phyloP scores from a whole-genome alignment of 1,284 basidiomycete species.

The Cystobasidiaceae sp. region DNA sequence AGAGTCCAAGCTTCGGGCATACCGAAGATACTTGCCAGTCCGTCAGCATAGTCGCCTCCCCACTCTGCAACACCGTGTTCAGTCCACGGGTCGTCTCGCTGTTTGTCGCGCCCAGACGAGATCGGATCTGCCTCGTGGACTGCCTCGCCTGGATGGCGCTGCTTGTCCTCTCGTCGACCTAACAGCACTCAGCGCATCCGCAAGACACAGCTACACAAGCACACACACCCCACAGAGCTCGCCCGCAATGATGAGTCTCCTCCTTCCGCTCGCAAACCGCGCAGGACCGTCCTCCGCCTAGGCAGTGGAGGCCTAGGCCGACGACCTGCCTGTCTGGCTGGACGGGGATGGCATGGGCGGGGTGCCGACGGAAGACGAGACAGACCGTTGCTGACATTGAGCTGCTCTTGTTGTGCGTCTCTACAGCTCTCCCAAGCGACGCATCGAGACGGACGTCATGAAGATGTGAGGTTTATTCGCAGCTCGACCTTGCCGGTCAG shows the following conservation, averaged over 20 bases:
- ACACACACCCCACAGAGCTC: background rate
- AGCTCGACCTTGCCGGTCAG: background rate
- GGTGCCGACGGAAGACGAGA: background rate
- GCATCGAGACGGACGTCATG: slow-evolving; percentile 99
- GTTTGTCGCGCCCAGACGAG: background rate
- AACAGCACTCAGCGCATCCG: background rate
- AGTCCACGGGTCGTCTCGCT: too few species aligned
- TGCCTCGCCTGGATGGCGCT: background rate
- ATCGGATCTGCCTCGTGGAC: background rate
- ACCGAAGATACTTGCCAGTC: too few species aligned
- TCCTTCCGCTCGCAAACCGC: too few species aligned
- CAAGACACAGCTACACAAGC: background rate
- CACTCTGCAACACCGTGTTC: too few species aligned
- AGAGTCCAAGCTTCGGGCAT: too few species aligned
- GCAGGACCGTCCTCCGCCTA: too few species aligned
- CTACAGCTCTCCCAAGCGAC: slow-evolving; percentile 72
- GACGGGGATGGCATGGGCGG: background rate
- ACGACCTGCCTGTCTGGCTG: background rate
- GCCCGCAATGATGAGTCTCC: slow-evolving; percentile 14
- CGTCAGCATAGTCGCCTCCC: too few species aligned
- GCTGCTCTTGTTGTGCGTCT: slow-evolving; percentile 5
- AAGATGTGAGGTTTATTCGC: slow-evolving; percentile 70
- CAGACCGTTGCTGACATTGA: background rate
- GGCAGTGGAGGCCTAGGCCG: too few species aligned
- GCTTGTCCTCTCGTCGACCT: background rate